Evolutionary conservation across 371 early-diverging fungal genomes (phyloP).

Genomic region (Fennellomyces sp.): DNA sequence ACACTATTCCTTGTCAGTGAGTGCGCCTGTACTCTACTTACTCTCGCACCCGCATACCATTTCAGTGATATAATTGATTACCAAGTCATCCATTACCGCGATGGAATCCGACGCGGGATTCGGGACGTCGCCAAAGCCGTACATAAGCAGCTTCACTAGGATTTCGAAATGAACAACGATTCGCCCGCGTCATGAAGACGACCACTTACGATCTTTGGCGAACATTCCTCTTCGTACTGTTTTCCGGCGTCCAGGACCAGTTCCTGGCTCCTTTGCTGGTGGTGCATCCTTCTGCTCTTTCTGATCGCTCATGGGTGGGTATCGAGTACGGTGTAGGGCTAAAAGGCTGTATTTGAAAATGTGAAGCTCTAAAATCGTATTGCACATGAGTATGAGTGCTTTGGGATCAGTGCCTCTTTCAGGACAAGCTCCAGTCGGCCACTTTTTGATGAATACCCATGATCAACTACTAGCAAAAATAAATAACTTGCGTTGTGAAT

Average conservation of each 20-base stretch:
- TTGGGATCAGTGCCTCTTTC: too few relatives aligned
- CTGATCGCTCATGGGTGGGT: neutral
- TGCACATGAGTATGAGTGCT: too few relatives aligned
- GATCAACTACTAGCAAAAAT: too few relatives aligned
- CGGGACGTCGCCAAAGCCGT: constrained; percentile 96
- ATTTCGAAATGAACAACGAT: too few relatives aligned
- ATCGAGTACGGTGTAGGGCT: too few relatives aligned
- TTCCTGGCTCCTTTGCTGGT: constrained; percentile 27
- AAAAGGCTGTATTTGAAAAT: too few relatives aligned
- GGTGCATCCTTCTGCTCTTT: constrained; percentile 20
- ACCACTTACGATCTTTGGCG: constrained; percentile 51
- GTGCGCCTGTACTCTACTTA: neutral
- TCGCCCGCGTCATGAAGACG: too few relatives aligned
- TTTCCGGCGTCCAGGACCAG: constrained; percentile 53
- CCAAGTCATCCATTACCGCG: constrained; percentile 92
- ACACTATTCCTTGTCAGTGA: constrained; percentile 69
- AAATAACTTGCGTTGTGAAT: too few relatives aligned
- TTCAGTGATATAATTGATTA: constrained; percentile 90
- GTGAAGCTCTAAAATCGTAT: too few relatives aligned
- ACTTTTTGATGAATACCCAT: too few relatives aligned
- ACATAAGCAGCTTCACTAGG: constrained; percentile 89
- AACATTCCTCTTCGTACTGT: constrained; percentile 58
- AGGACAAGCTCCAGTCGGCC: too few relatives aligned
- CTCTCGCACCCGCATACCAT: constrained; percentile 75
- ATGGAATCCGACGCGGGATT: constrained; percentile 93